A percentile compares a stretch with the other conserved stretches of the same genome.
phyloP scores from a whole-genome alignment of 225 moss, liverwort and hornwort species.

The Asterella californica region DNA sequence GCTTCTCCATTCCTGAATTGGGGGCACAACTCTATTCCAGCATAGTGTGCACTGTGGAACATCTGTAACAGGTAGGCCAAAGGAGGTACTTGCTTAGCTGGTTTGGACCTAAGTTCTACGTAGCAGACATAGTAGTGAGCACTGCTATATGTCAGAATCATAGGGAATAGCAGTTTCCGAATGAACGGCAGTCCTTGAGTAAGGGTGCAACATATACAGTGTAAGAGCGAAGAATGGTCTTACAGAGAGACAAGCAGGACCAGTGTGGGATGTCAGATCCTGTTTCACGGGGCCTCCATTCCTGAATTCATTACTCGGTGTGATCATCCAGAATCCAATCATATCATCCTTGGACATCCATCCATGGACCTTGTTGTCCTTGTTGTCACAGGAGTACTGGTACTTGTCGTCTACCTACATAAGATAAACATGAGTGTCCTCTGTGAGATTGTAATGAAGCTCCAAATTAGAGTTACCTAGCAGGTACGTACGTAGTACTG shows the following conservation, averaged over 20 bases:
- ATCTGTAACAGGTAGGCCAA: slow-evolving; percentile 32
- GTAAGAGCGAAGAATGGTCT: slow-evolving; percentile 12
- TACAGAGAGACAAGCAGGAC: slow-evolving; percentile 63
- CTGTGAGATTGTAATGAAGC: too few species aligned
- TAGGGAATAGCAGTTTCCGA: neutral
- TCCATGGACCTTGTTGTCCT: slow-evolving; percentile 57
- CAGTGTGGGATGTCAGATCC: slow-evolving; percentile 64
- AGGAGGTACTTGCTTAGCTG: neutral
- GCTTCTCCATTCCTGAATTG: slow-evolving; percentile 39
- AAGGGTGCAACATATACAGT: neutral
- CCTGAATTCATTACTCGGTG: slow-evolving; percentile 64
- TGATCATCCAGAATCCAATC: slow-evolving; percentile 68
- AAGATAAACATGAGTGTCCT: neutral
- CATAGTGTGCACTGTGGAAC: slow-evolving; percentile 71
- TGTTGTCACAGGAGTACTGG: slow-evolving; percentile 51
- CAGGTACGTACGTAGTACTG: too few species aligned
- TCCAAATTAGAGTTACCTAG: too few species aligned
- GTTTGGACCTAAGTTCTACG: neutral
- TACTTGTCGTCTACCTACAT: slow-evolving; percentile 72
- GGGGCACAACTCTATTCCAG: slow-evolving; percentile 38
- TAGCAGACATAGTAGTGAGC: too few species aligned
- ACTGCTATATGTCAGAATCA: neutral
- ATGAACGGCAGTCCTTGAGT: too few species aligned
- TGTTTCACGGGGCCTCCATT: slow-evolving; percentile 70
- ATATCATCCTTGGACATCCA: slow-evolving; percentile 49